Evolutionary conservation across 495 filamentous ascomycete genomes (phyloP).

Genomic region (Tuber borchii): DNA sequence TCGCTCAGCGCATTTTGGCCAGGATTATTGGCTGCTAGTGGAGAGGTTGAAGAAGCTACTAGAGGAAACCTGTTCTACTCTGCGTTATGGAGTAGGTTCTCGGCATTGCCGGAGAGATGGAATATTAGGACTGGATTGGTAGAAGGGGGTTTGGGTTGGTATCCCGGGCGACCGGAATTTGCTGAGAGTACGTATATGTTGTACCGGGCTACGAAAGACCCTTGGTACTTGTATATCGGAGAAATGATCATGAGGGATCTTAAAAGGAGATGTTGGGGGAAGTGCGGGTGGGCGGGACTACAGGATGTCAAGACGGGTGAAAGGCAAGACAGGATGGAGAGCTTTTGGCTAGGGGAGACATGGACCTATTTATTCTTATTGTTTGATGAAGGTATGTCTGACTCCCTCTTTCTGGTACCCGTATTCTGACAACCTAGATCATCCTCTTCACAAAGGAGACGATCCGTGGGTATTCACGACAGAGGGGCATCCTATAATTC

Average conservation of each 20-base stretch:
- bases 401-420: neutral
- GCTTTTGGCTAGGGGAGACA: conserved; percentile 95
- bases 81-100: conserved; percentile 88
- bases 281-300: conserved; percentile 92
- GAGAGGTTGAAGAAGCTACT: conserved; percentile 82
- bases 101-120: conserved; percentile 89
- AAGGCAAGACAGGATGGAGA: conserved; percentile 94
- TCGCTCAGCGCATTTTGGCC: conserved; percentile 93
- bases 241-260: conserved; percentile 93
- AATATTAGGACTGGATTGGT: conserved; percentile 76
- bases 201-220: conserved; percentile 86
- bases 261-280: conserved; percentile 81
- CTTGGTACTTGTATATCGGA: conserved; percentile 91
- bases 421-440: conserved; percentile 47
- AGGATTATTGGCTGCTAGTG: conserved; percentile 77
- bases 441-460: conserved; percentile 82
- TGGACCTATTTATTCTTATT: conserved; percentile 90
- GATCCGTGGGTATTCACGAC: conserved; percentile 88
- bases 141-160: conserved; percentile 84
- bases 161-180: conserved; percentile 90
- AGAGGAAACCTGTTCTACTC: conserved; percentile 82
- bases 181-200: conserved; percentile 92
- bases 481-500: conserved; percentile 87
- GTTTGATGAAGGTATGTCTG: conserved; percentile 53
- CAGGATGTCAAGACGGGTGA: conserved; percentile 86